Percentiles rank a stretch among this genome's conserved stretches.
phyloP scores from a whole-genome alignment of 2,329 filamentous ascomycete species.

The Chalara sp. region DNA sequence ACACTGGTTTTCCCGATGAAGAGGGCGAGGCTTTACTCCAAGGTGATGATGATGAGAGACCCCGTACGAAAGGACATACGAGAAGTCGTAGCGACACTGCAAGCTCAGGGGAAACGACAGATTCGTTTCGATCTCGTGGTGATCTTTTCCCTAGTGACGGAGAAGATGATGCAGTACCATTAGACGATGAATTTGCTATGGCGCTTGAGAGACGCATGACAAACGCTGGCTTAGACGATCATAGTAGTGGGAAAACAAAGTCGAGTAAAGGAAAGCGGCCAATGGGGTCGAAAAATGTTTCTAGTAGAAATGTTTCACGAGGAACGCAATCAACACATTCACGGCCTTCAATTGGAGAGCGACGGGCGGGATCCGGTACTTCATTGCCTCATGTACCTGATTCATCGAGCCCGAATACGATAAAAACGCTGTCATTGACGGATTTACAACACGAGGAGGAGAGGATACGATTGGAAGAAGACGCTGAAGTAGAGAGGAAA shows the following conservation, averaged over 20 bases:
- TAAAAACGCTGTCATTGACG: slow-evolving; percentile 39
- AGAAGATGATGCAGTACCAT: slow-evolving; percentile 81
- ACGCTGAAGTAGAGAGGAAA: slow-evolving; percentile 45
- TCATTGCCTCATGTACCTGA: slow-evolving; percentile 27
- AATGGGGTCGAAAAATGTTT: slow-evolving; percentile 40
- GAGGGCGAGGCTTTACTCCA: slow-evolving; percentile 69
- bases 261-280: slow-evolving; percentile 54
- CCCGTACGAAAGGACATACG: slow-evolving; percentile 21
- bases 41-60: slow-evolving; percentile 22
- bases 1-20: slow-evolving; percentile 32
- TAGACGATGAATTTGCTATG: slow-evolving; percentile 89
- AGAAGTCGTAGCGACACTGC: slow-evolving; percentile 71
- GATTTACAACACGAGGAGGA: slow-evolving; percentile 49
- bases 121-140: slow-evolving; percentile 79
- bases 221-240: slow-evolving; percentile 53
- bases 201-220: slow-evolving; percentile 67
- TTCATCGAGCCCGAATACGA: slow-evolving; percentile 29
- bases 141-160: slow-evolving; percentile 86
- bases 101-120: slow-evolving; percentile 73
- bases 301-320: slow-evolving; percentile 50
- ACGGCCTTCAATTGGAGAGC: slow-evolving; percentile 12
- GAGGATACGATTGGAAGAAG: slow-evolving; percentile 37
- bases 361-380: slow-evolving; percentile 16
- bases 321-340: slow-evolving; percentile 26
- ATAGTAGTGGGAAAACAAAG: slow-evolving; percentile 58